Conservation (phyloP, 257 asterid genomes). For the Solanum pimpinellifolium region DNA sequence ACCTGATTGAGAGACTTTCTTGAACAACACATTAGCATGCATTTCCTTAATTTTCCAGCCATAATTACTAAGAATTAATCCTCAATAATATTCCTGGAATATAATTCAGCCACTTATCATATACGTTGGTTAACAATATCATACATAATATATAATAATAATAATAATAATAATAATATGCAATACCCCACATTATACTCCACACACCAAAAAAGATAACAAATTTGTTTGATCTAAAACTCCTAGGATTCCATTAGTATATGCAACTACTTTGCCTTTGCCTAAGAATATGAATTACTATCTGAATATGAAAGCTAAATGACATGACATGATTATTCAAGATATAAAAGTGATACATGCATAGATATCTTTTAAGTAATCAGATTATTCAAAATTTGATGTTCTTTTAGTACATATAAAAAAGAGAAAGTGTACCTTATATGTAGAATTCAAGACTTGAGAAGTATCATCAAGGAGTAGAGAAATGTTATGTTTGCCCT, state of each 20-base stretch:
- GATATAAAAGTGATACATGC: neutral
- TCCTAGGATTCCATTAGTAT: neutral
- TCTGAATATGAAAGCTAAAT: neutral
- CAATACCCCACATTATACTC: neutral
- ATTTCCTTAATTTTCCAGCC: constrained; percentile 63
- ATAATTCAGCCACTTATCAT: neutral
- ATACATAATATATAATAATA: neutral
- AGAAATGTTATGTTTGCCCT: neutral
- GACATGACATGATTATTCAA: neutral
- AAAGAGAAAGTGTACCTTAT: neutral
- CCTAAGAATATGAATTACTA: neutral
- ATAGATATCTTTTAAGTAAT: accelerated
- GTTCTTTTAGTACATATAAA: neutral
- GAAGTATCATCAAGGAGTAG: neutral
- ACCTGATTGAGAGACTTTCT: constrained; percentile 33
- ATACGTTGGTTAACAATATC: neutral
- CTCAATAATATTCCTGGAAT: constrained; percentile 3
- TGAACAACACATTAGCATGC: constrained; percentile 56
- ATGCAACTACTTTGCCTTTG: neutral
- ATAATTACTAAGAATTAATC: neutral
- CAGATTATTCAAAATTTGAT: neutral
- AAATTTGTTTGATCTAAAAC: neutral
- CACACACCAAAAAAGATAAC: neutral
- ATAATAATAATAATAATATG: neutral
- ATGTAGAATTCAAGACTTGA: neutral